Conservation (phyloP, 352 stramenopile species). For the Phytopythium cucurbitacearum region DNA sequence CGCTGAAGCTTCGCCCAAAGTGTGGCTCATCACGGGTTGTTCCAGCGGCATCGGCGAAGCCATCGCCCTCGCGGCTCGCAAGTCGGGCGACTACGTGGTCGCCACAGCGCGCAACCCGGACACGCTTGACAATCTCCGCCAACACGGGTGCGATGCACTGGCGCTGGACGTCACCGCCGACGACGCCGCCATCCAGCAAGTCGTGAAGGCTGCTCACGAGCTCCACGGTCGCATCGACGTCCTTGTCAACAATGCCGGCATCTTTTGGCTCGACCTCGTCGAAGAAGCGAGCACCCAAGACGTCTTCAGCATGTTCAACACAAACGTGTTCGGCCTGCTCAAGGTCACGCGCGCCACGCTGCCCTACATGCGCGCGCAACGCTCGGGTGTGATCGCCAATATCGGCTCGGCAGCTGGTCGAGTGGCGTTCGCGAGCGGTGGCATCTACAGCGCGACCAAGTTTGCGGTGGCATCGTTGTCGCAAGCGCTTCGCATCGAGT, state of each 20-base stretch:
- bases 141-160: slow-evolving; percentile 1
- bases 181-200: slow-evolving; percentile 3
- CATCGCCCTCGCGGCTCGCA: slow-evolving; percentile 10
- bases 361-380: slow-evolving; percentile 23
- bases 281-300: slow-evolving; percentile 15
- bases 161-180: slow-evolving; percentile 12
- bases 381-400: slow-evolving; percentile 23
- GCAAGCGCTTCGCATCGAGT: slow-evolving; percentile 17
- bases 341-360: slow-evolving; percentile 18
- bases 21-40: slow-evolving; percentile 39
- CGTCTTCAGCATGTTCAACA: slow-evolving; percentile 21
- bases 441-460: slow-evolving; percentile 24
- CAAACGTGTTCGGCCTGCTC: slow-evolving; percentile 27
- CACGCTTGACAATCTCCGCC: slow-evolving; percentile 3
- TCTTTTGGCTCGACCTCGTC: slow-evolving; percentile 5
- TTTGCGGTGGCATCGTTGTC: slow-evolving; percentile 21
- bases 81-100: slow-evolving; percentile 10
- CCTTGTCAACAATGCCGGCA: slow-evolving; percentile 11
- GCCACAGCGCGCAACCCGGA: slow-evolving; percentile 12
- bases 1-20: slow-evolving; percentile 8
- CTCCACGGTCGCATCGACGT: slow-evolving; percentile 12
- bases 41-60: slow-evolving; percentile 26
- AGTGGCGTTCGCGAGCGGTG: slow-evolving; percentile 8
- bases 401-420: slow-evolving; percentile 19
- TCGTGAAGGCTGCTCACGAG: slow-evolving; percentile 3